Conservation (phyloP, 2,329 filamentous ascomycete genomes). For the Trichoderma sp. region DNA sequence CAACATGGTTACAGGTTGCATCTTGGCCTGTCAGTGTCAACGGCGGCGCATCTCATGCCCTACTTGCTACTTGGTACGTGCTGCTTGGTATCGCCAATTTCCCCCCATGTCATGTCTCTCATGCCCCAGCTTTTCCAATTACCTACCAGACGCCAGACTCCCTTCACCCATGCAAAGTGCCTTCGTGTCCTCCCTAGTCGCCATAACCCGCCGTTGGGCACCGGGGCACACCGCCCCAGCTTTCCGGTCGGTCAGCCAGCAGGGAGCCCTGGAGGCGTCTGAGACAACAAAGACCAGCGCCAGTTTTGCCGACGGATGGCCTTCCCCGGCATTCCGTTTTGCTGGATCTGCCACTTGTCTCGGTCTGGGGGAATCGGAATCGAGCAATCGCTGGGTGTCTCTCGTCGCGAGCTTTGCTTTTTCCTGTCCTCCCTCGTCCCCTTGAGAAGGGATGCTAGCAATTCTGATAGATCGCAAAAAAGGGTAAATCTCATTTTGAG, state of each 20-base stretch:
- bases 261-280: not conserved
- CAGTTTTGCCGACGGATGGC: conserved; percentile 12
- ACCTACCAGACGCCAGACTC: not conserved
- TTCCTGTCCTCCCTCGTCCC: not conserved
- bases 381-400: not conserved
- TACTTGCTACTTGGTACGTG: not conserved
- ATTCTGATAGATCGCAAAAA: conserved; percentile 12
- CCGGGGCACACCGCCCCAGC: conserved; percentile 21
- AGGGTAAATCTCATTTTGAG: not conserved
- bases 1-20: not conserved
- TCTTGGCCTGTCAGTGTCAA: not conserved
- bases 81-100: not conserved
- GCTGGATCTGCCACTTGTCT: conserved; percentile 13
- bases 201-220: conserved; percentile 13
- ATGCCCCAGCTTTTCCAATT: not conserved
- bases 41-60: not conserved
- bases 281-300: not conserved
- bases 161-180: not conserved
- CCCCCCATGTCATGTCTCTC: not conserved
- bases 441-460: not conserved
- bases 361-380: conserved; percentile 15
- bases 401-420: not conserved
- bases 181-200: not conserved
- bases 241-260: conserved; percentile 17
- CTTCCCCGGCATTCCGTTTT: conserved; percentile 21